Base-by-base conservation (phyloP, 129 eudicot genomes). In the Pittosporum tobira region DNA sequence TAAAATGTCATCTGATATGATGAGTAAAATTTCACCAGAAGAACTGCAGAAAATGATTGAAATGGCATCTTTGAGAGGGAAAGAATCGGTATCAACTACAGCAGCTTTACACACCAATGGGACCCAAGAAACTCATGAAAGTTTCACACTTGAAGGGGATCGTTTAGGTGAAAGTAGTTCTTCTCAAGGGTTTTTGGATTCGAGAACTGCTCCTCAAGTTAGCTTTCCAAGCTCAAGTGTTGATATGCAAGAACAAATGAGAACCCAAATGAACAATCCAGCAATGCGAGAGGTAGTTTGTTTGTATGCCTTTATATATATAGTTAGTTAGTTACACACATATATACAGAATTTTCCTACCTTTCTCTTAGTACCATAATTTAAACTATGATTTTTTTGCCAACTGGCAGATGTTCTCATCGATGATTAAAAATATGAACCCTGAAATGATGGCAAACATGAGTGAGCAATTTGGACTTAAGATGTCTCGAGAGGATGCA, bases 381-480 rank as follows among this genome's bases (percentile, higher is more conserved):
- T 14, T 59, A 50, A 11, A n/a, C 36, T 31, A 22, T 31, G 26
- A 64, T 20, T 26, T 48, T 50, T 44, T 59, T 50, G 49, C 36
- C n/a, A 24, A 13, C 63, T 73, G 69, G 47, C 88, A 91, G 99
- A 93, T 93, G 96, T 75, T 87, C 63, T 63, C 94, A 9, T 76
- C 96, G 11, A 93, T 87, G 99, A 75, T 93, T 70, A 84, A 87
- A 75, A 93, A 87, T 74, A 87, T 93, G 82, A 93, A 77, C 84
- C 99, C 96, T 9, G 99, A 93, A 14, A 87, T 81, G 94, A 87
- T 93, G 96, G 88, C 99, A 38, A 87, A 71, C 84, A 93, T 93
- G 96, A 68, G 99, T 25, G 79, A 87, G 70, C 96, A 87, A 71
- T 87, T 93, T 71, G 99, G 99, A n/a, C 59, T 81, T 67, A 87